These are phyloP conservation scores for Cyberlindnera maritima DNA, from an alignment of 805 yeast genomes.

Conservation along the genomic window DNA sequence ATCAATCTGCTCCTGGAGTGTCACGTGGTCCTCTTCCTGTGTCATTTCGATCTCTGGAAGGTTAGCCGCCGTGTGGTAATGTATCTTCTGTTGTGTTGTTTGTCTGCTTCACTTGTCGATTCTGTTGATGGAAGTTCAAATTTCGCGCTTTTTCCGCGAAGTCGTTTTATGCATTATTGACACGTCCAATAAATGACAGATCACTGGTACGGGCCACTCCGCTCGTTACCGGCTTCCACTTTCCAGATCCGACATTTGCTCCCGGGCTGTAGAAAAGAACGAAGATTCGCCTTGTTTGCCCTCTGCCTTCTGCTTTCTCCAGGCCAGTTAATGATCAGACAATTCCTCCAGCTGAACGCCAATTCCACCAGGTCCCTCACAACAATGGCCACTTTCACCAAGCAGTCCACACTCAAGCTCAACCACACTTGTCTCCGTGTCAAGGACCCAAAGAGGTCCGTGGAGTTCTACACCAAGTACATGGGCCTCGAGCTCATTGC, in stretches of 20 bases:
- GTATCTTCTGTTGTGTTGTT: not conserved
- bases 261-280: too few relatives aligned
- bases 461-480: slow-evolving; percentile 68
- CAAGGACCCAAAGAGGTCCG: slow-evolving; percentile 71
- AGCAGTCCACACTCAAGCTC: slow-evolving; percentile 29
- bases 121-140: too few relatives aligned
- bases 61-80: not conserved
- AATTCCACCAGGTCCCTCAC: not conserved
- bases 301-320: not conserved
- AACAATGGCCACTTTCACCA: slow-evolving; percentile 8
- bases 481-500: slow-evolving; percentile 70
- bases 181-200: slow-evolving; percentile 2
- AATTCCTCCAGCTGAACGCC: not conserved
- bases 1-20: not conserved
- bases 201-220: too few relatives aligned
- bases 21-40: not conserved
- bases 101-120: too few relatives aligned
- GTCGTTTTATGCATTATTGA: not conserved
- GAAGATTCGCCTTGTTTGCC: too few relatives aligned
- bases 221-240: too few relatives aligned
- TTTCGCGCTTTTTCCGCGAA: not conserved
- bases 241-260: too few relatives aligned
- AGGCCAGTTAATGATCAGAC: not conserved
- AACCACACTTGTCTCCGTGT: slow-evolving; percentile 81
- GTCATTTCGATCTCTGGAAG: not conserved